Percentiles rank a stretch among this genome's conserved stretches.
Conservation (phyloP, 345 rosid species). For the Murraya koenigii region DNA sequence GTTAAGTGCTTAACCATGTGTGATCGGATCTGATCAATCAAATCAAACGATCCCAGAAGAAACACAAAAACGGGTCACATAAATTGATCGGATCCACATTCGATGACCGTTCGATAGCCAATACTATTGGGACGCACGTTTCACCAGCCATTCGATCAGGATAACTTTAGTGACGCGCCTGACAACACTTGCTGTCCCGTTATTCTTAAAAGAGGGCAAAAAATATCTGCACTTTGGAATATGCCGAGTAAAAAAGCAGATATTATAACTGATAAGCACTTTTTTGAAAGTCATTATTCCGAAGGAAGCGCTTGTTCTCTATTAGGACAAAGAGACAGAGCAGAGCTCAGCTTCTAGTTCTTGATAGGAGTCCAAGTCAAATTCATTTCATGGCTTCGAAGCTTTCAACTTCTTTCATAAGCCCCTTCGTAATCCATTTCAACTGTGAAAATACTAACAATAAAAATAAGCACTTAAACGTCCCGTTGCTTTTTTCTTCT, state of each 20-base stretch:
- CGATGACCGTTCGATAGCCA: background rate
- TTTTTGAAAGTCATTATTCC: background rate
- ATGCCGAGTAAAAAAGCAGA: background rate
- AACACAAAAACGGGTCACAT: background rate
- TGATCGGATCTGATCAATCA: background rate
- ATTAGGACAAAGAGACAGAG: background rate
- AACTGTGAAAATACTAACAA: slow-evolving; percentile 12
- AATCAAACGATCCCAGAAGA: background rate
- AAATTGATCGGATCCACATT: background rate
- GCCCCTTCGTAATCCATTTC: slow-evolving; percentile 38
- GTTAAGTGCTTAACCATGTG: background rate
- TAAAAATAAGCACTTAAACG: slow-evolving; percentile 12
- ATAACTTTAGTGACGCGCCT: background rate
- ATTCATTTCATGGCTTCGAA: slow-evolving; percentile 47
- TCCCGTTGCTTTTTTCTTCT: slow-evolving; percentile 39
- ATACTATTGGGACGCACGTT: no score
- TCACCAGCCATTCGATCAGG: background rate
- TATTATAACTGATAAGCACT: background rate
- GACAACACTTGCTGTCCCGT: background rate
- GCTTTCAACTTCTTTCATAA: slow-evolving; percentile 51
- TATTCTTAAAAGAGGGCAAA: background rate
- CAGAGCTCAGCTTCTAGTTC: slow-evolving; percentile 12
- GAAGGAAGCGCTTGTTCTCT: slow-evolving; percentile 7
- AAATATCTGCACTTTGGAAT: no score
- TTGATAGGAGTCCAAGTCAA: background rate